Percentiles rank a stretch among this genome's conserved stretches.
Conservation (phyloP, 768 basidiomycete genomes). For the Pholiota molesta region DNA sequence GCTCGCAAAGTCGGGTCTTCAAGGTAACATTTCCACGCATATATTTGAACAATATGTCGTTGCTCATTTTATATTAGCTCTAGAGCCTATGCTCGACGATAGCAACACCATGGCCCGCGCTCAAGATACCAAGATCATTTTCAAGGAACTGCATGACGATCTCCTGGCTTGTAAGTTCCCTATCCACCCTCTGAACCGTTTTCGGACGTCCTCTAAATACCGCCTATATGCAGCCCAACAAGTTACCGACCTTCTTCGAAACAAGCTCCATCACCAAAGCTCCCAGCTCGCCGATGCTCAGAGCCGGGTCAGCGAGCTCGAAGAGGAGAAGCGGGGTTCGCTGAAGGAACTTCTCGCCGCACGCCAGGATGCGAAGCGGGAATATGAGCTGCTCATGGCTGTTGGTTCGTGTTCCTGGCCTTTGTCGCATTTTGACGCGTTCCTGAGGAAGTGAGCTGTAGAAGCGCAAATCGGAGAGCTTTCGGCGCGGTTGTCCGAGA, state of each 20-base stretch:
- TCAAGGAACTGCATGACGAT: constrained; percentile 30
- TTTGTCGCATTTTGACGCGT: not conserved
- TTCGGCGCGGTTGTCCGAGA: constrained; percentile 23
- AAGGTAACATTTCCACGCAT: constrained; percentile 14
- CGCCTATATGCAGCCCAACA: constrained; percentile 31
- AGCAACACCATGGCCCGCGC: constrained; percentile 20
- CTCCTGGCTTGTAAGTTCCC: constrained; percentile 29
- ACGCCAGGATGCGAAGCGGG: constrained; percentile 18
- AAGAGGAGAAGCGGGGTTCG: constrained; percentile 30
- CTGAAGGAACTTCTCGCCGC: constrained; percentile 23
- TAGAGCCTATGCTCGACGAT: constrained; percentile 29
- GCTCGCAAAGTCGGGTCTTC: constrained; percentile 13
- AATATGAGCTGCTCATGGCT: constrained; percentile 11
- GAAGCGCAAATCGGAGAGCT: constrained; percentile 28
- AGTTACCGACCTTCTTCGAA: constrained; percentile 41
- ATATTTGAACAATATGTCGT: constrained; percentile 5
- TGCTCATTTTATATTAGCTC: constrained; percentile 12
- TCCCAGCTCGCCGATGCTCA: constrained; percentile 36
- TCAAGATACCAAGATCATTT: constrained; percentile 24
- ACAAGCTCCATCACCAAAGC: constrained; percentile 38
- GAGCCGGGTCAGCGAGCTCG: constrained; percentile 37
- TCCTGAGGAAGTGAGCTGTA: constrained; percentile 12
- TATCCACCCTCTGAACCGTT: not conserved
- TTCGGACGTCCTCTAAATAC: not conserved
- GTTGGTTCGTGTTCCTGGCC: constrained; percentile 13